Percentiles rank a stretch among this genome's conserved stretches.
These are phyloP conservation scores for Adenanthera pavonina DNA, from an alignment of 306 rosid genomes.

Conservation along the genomic window DNA sequence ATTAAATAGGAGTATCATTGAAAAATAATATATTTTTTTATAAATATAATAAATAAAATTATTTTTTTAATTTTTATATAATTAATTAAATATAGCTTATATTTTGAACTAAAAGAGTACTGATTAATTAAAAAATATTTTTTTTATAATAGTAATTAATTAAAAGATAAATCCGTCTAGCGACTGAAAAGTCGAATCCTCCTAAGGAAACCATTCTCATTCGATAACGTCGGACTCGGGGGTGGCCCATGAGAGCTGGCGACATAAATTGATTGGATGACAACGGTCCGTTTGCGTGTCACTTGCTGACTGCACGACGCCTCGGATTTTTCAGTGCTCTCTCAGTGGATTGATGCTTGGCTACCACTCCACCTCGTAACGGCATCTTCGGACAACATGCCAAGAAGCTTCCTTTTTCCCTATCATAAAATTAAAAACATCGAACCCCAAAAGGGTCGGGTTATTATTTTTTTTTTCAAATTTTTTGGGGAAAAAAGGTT, in stretches of 20 bases:
- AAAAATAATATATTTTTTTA: no score
- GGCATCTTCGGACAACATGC: conserved; percentile 9
- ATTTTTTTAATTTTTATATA: no score
- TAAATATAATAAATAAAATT: no score
- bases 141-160: no score
- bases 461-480: no score
- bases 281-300: not conserved
- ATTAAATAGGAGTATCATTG: no score
- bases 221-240: not conserved
- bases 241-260: not conserved
- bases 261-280: not conserved
- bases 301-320: not conserved
- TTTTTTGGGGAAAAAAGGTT: no score
- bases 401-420: not conserved
- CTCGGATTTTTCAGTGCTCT: not conserved
- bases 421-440: not conserved
- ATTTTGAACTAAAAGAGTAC: no score
- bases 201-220: not conserved
- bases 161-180: no score
- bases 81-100: no score
- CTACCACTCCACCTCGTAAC: not conserved
- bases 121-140: no score
- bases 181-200: not conserved
- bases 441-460: not conserved
- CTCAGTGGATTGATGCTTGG: not conserved